Conservation (phyloP, 495 filamentous ascomycete species). For the Aspergillus heteromorphus region DNA sequence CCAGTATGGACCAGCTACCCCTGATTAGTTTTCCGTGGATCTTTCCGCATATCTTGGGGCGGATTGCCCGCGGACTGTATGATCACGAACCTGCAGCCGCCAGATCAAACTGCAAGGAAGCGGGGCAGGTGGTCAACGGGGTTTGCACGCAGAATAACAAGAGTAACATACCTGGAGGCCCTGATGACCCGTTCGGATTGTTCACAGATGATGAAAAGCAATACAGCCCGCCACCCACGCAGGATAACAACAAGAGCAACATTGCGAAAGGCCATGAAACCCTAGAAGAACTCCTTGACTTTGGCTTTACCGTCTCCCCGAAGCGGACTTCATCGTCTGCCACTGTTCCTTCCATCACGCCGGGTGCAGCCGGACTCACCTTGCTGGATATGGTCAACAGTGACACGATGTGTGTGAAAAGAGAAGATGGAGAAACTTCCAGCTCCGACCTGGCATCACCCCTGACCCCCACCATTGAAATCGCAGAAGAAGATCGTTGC, state of each 20-base stretch:
- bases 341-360: background rate
- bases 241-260: background rate
- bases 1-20: conserved; percentile 51
- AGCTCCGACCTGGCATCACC: background rate
- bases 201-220: conserved; percentile 1
- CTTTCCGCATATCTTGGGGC: conserved; percentile 66
- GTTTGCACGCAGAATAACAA: background rate
- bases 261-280: background rate
- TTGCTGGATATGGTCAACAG: conserved; percentile 2
- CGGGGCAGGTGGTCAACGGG: background rate
- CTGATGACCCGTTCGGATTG: conserved; percentile 12
- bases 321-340: background rate
- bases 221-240: background rate
- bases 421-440: background rate
- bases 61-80: conserved; percentile 52
- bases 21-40: conserved; percentile 95
- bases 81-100: conserved; percentile 5
- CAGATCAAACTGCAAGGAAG: no score
- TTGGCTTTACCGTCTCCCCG: conserved; percentile 9
- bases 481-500: background rate
- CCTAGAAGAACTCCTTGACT: conserved; percentile 18
- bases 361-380: background rate
- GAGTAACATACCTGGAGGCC: background rate
- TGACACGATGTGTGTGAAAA: background rate
- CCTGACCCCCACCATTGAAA: background rate